Percentiles rank a stretch among this genome's conserved stretches.
These are phyloP conservation scores for Naganishia friedmannii DNA, from an alignment of 768 basidiomycete genomes.

Conservation along the genomic window DNA sequence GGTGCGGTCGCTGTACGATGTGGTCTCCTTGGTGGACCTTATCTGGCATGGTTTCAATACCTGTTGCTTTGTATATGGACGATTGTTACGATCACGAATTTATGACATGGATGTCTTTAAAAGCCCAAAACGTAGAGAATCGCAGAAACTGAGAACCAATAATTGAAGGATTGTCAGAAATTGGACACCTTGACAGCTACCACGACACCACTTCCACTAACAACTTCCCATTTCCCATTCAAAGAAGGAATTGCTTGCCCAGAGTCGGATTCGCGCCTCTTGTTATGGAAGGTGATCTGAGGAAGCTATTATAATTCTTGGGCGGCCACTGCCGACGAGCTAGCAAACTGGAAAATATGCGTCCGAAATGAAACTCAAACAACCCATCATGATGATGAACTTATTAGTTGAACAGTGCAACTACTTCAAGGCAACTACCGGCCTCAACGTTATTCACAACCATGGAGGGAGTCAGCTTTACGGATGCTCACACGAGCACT, in stretches of 20 bases:
- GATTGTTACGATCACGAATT: conserved; percentile 1
- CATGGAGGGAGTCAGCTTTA: conserved; percentile 17
- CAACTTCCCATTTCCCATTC: too few relatives aligned
- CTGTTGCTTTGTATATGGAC: not conserved
- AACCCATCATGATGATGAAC: not conserved
- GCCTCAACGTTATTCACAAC: not conserved
- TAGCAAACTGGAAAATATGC: not conserved
- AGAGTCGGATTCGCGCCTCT: not conserved
- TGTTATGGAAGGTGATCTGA: too few relatives aligned
- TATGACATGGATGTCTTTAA: not conserved
- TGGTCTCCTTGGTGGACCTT: too few relatives aligned
- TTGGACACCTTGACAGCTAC: too few relatives aligned
- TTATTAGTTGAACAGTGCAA: not conserved
- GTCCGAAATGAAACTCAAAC: not conserved
- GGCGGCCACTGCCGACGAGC: not conserved
- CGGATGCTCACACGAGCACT: conserved; percentile 4
- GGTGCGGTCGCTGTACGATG: too few relatives aligned
- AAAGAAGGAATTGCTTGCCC: too few relatives aligned
- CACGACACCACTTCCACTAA: too few relatives aligned
- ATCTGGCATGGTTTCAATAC: not conserved
- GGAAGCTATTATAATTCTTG: not conserved
- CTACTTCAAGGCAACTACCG: too few relatives aligned
- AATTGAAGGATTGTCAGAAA: too few relatives aligned
- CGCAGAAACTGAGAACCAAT: too few relatives aligned
- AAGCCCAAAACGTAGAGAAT: too few relatives aligned